These are phyloP conservation scores for Mortierella sp. DNA, from an alignment of 371 early-diverging fungal species.

Conservation along the genomic window DNA sequence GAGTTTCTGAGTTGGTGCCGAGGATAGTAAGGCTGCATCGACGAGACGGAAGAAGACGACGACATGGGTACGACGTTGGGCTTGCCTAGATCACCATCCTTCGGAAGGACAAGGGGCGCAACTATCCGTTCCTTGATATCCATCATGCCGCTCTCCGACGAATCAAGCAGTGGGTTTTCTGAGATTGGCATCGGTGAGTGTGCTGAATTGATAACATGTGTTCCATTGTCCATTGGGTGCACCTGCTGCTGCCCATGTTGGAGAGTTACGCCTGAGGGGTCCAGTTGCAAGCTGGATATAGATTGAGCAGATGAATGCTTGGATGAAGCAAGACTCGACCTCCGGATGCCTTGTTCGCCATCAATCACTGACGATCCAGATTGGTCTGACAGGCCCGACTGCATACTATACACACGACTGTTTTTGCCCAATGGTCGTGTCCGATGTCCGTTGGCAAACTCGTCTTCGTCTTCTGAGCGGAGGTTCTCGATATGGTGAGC, in stretches of 20 bases:
- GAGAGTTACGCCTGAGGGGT: not conserved
- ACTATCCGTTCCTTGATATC: slow-evolving; percentile 39
- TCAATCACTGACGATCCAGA: slow-evolving; percentile 6
- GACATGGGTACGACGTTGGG: slow-evolving; percentile 8
- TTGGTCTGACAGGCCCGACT: slow-evolving; percentile 17
- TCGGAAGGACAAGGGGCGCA: not conserved
- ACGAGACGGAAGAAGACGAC: slow-evolving; percentile 35
- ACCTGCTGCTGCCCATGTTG: not conserved
- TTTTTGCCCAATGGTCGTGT: not conserved
- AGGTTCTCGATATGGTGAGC: slow-evolving; percentile 36
- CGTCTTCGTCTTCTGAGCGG: slow-evolving; percentile 41
- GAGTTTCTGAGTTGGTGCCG: slow-evolving; percentile 16
- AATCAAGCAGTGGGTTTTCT: not conserved
- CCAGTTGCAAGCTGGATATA: slow-evolving; percentile 4
- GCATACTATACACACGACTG: slow-evolving; percentile 28
- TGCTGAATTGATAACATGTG: not conserved
- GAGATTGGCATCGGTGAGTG: not conserved
- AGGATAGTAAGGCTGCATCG: slow-evolving; percentile 19
- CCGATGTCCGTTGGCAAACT: not conserved
- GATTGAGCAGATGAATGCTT: slow-evolving; percentile 14
- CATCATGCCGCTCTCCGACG: slow-evolving; percentile 11
- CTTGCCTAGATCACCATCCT: not conserved
- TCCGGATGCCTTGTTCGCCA: not conserved
- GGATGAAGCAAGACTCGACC: slow-evolving; percentile 13
- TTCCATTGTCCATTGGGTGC: not conserved